Evolutionary conservation across 1,284 basidiomycete species (phyloP), one percentile per base, ranked within the genome.

Genomic region (Heterobasidion occidentale): DNA sequence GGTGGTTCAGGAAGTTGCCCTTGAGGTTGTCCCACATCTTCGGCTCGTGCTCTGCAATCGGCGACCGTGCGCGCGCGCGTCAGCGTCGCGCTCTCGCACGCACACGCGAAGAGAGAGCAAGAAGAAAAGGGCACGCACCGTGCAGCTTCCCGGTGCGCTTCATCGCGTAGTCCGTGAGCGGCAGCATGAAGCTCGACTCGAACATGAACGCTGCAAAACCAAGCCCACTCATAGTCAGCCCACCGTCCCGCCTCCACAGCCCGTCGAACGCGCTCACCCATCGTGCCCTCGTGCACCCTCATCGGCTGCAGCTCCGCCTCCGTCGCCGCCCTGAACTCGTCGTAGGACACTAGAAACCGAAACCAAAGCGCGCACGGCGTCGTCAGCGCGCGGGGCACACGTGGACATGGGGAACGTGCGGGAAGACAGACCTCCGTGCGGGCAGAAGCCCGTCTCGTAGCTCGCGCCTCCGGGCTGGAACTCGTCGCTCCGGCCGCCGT

Each of bases 1-100:
- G 63, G 59, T 83, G 79, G 61, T 80, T 75, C 67, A 83, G 65
- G 67, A 86, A 85, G 52, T 80, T 74, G 2, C 72, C 78, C 61
- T 76, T 77, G 56, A 85, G 69, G 56, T 77, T 66, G 55, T 85
- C 78, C 82, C 81, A 86, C 78, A 84, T 83, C 67, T 75, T 76
- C 44, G 78, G 79, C 59, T 80, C 78, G 63, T 80, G 79, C 59
- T 76, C 79, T 80, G 52, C 6, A 15, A 17, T 33, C 19, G 17
- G n/a, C n/a, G n/a, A n/a, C n/a, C n/a, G n/a, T n/a, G n/a, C n/a
- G n/a, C n/a, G n/a, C n/a, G n/a, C 27, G 9, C 46, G 35, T 17
- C 17, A 56, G 46, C 34, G 14, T 7, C 15, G 7, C 1, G 42
- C 42, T 15, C 33, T 35, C 47, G 14, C 47, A 14, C n/a, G 17